Percentiles rank a stretch among this genome's conserved stretches.
phyloP scores from a whole-genome alignment of 2,329 filamentous ascomycete genomes.

The Neofusicoccum ribis region DNA sequence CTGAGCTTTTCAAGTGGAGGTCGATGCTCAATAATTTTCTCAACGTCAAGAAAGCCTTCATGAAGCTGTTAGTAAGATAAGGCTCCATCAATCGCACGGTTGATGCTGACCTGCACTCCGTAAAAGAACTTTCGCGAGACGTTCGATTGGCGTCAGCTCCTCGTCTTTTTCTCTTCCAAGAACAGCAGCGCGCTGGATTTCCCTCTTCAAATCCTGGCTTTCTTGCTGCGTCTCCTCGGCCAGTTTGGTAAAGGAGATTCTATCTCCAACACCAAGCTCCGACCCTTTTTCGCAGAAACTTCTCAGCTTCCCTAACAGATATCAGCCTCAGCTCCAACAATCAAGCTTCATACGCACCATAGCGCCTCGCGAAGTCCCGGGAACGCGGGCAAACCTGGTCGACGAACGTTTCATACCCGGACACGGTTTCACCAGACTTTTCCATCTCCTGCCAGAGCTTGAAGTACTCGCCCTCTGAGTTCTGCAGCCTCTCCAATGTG shows the following conservation, averaged over 20 bases:
- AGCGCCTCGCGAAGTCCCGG: conserved; percentile 22
- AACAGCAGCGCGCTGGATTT: neutral
- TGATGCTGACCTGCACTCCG: conserved; percentile 5
- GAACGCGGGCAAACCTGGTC: conserved; percentile 28
- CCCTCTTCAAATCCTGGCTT: neutral
- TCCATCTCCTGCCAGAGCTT: conserved; percentile 28
- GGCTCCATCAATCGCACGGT: no score
- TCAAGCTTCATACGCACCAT: conserved; percentile 3
- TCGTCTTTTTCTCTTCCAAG: neutral
- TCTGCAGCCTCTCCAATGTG: conserved; percentile 38
- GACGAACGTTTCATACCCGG: conserved; percentile 44
- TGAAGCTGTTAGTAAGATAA: no score
- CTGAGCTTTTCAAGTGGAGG: conserved; percentile 25
- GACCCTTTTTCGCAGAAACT: no score
- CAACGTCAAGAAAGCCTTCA: conserved; percentile 19
- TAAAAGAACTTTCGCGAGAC: conserved; percentile 32
- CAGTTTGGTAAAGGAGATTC: no score
- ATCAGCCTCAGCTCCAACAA: neutral
- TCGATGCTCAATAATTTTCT: conserved; percentile 30
- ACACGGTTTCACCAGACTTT: conserved; percentile 28
- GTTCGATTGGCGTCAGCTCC: neutral
- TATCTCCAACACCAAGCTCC: no score
- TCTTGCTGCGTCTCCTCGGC: neutral
- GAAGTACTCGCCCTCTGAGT: conserved; percentile 21
- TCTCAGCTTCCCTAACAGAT: no score